Percentiles rank a stretch among this genome's conserved stretches.
These are phyloP conservation scores for Fusarium xylarioides DNA, from an alignment of 2,329 filamentous ascomycete genomes.

Conservation along the genomic window DNA sequence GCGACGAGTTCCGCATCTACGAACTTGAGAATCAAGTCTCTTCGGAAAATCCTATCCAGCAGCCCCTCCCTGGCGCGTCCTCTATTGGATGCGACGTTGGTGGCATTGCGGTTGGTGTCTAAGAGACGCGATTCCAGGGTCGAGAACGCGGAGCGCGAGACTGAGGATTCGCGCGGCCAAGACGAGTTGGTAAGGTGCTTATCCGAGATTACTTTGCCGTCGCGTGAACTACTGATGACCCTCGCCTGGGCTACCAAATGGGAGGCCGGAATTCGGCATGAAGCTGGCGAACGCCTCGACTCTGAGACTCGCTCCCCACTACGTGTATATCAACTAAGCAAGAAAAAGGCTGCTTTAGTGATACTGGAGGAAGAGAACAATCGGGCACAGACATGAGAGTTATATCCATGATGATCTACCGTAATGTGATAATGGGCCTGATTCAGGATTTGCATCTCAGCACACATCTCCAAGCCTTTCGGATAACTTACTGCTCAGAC, in stretches of 20 bases:
- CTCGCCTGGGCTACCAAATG: constrained; percentile 57
- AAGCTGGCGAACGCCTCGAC: constrained; percentile 33
- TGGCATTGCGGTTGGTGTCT: constrained; percentile 76
- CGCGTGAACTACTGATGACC: constrained; percentile 58
- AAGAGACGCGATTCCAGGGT: constrained; percentile 61
- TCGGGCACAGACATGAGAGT: constrained; percentile 19
- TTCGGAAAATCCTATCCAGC: constrained; percentile 75
- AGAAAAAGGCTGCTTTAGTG: constrained; percentile 36
- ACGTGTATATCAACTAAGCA: constrained; percentile 34
- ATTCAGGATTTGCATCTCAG: no score
- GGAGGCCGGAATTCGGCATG: constrained; percentile 48
- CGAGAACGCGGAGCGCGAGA: constrained; percentile 48
- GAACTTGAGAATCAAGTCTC: constrained; percentile 68
- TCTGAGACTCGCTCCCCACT: constrained; percentile 36
- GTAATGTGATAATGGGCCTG: constrained; percentile 30
- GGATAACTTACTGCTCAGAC: no score
- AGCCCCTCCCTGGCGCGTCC: constrained; percentile 79
- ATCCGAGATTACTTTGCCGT: constrained; percentile 53
- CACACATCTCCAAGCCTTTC: no score
- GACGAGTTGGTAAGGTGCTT: constrained; percentile 50
- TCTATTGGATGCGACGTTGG: constrained; percentile 77
- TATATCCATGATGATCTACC: constrained; percentile 34
- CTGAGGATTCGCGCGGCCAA: constrained; percentile 50
- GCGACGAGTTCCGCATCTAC: constrained; percentile 62
- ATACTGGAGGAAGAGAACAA: constrained; percentile 35